Evolutionary conservation across 75 land plant species (phyloP).

Genomic region (Cunninghamia lanceolata): DNA sequence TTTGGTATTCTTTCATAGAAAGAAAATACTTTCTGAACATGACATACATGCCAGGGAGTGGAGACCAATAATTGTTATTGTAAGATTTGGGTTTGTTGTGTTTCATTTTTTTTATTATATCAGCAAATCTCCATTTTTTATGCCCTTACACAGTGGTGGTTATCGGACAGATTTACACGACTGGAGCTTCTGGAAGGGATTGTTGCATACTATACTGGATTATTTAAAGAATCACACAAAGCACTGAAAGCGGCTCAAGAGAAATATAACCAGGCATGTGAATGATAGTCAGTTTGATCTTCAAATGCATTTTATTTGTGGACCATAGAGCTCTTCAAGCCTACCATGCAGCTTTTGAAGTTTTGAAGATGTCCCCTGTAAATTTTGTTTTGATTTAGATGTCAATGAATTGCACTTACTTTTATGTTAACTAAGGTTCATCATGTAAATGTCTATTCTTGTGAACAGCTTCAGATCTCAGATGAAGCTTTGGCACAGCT

Average conservation of each 20-base stretch:
- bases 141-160: neutral
- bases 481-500: constrained; percentile 85
- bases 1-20: neutral
- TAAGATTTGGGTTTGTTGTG: neutral
- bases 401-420: neutral
- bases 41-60: neutral
- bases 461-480: constrained; percentile 74
- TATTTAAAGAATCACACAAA: constrained; percentile 42
- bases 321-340: neutral
- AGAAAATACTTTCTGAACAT: constrained; percentile 1
- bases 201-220: constrained; percentile 84
- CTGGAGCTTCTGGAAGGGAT: constrained; percentile 94
- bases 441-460: neutral
- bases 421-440: neutral
- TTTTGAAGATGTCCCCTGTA: neutral
- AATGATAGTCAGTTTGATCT: neutral
- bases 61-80: neutral
- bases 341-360: neutral
- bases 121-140: neutral
- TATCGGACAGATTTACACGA: constrained; percentile 63
- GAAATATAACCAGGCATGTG: constrained; percentile 64
- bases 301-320: constrained; percentile 6
- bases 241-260: constrained; percentile 72
- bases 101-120: neutral
- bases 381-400: neutral